Evolutionary conservation across 306 rosid species (phyloP).

Genomic region (Dalbergia oliveri): DNA sequence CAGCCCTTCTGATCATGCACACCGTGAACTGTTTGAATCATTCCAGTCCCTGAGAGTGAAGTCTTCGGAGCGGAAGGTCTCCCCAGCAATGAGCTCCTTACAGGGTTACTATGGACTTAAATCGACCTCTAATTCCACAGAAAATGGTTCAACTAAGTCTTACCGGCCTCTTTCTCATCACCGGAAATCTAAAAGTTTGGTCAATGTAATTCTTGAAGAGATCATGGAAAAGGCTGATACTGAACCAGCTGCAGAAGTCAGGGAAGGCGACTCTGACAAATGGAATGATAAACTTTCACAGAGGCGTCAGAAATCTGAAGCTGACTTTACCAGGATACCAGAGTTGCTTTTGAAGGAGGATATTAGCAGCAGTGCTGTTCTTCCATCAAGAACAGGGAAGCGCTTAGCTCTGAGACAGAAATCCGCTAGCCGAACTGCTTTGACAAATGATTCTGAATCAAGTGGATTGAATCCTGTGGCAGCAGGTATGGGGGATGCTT

Average conservation of each 20-base stretch:
- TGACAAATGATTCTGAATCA: constrained; percentile 57
- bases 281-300: constrained; percentile 61
- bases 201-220: constrained; percentile 63
- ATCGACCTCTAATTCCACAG: constrained; percentile 51
- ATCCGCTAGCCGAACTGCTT: constrained; percentile 53
- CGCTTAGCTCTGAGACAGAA: constrained; percentile 80
- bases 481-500: constrained; percentile 57
- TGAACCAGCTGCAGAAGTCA: constrained; percentile 36
- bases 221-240: constrained; percentile 51
- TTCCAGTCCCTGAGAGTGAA: constrained; percentile 62
- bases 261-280: constrained; percentile 54
- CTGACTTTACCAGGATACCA: constrained; percentile 64
- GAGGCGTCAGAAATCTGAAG: constrained; percentile 78
- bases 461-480: constrained; percentile 55
- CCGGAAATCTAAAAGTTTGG: constrained; percentile 74
- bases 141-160: constrained; percentile 47
- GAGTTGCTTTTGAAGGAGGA: constrained; percentile 74
- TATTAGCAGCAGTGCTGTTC: constrained; percentile 55
- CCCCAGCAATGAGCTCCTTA: constrained; percentile 80
- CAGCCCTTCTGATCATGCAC: constrained; percentile 43
- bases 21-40: constrained; percentile 66
- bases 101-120: constrained; percentile 84
- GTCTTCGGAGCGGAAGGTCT: constrained; percentile 59
- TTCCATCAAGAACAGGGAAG: constrained; percentile 69
- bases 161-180: constrained; percentile 48